Conservation (phyloP, 179 eudicot species). For the Dionaea muscipula region DNA sequence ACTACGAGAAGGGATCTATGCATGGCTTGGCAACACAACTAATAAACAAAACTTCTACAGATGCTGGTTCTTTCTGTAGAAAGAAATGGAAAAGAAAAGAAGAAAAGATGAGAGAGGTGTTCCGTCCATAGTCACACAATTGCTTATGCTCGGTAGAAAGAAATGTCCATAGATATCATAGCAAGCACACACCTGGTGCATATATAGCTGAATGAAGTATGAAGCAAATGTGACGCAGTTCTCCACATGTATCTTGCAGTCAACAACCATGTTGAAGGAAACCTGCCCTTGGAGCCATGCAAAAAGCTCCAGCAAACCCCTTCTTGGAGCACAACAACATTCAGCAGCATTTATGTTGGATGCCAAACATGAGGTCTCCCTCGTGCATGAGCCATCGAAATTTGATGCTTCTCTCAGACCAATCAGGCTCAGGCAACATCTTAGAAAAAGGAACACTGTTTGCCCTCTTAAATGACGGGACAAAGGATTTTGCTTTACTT, state of each 20-base stretch:
- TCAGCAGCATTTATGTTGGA: conserved; percentile 16
- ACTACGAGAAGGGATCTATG: too few species aligned
- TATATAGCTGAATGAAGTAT: conserved; percentile 57
- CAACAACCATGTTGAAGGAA: conserved; percentile 21
- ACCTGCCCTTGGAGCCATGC: conserved; percentile 54
- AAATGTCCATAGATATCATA: too few species aligned
- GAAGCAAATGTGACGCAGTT: conserved; percentile 42
- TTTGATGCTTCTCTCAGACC: conserved; percentile 19
- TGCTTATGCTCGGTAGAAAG: too few species aligned
- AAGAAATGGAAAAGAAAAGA: too few species aligned
- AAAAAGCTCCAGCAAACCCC: conserved; percentile 43
- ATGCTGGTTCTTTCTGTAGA: too few species aligned
- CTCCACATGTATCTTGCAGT: conserved; percentile 20
- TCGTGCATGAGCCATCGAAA: conserved; percentile 22
- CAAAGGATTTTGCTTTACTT: conserved; percentile 17
- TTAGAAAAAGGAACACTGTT: conserved; percentile 51
- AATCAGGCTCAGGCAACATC: conserved; percentile 47
- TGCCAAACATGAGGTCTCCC: conserved; percentile 15
- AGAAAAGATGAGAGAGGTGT: too few species aligned
- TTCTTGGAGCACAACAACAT: conserved; percentile 21
- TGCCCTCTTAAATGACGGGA: conserved; percentile 58
- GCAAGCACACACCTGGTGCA: conserved; percentile 54
- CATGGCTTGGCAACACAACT: too few species aligned
- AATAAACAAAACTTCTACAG: too few species aligned
- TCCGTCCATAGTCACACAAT: too few species aligned